Base-by-base conservation (phyloP, 2,329 filamentous ascomycete genomes). In the Pseudodiploospora longispora region DNA sequence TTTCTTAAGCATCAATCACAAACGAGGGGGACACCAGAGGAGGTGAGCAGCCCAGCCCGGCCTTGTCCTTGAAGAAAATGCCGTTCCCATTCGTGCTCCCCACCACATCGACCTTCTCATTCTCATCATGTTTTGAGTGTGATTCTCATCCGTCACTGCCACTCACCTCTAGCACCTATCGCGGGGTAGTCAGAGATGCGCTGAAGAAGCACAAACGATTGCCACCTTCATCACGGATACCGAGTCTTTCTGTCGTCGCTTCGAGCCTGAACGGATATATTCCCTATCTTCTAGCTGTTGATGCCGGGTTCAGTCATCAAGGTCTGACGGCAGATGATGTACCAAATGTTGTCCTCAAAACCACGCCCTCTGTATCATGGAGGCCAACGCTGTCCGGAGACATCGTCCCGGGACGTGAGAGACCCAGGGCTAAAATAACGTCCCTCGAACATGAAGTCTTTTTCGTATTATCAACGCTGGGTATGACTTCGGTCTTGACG, bases 151-250 rank as follows among this genome's bases (percentile, higher is more conserved):
- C 93, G 4, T 95, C 91, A 1, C 75, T 98, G 36, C 87, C 89
- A 27, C 78, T 91, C 55, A 78, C 79, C 43, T 83, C 88, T 27
- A 90, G 89, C 52, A 91, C 87, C 6, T 81, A 87, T 58, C 87
- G 93, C 48, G 85, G 86, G 54, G 79, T 95, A 12, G 75, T 96
- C 41, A 82, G 88, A 55, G 82, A 91, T 63, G 78, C 82, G 3
- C 74, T 98, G 48, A 97, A 97, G 68, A 82, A 82, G 55, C 83
- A 96, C 72, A 97, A 95, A 65, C 82, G 88, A 42, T 77, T 95
- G n/a, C 75, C 86, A 4, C 73, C 84, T 6, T 61, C 77, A 7
- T 81, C 85, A 27, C 86, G 88, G 62, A 69, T 80, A 5, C 72
- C 82, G 27, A 82, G 88, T 58, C 74, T 98, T 5, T 72, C 79